A percentile compares a stretch with the other conserved stretches of the same genome.
Evolutionary conservation across 192 early-diverging fungal genomes (phyloP).

Genomic region (Coemansia sp.): DNA sequence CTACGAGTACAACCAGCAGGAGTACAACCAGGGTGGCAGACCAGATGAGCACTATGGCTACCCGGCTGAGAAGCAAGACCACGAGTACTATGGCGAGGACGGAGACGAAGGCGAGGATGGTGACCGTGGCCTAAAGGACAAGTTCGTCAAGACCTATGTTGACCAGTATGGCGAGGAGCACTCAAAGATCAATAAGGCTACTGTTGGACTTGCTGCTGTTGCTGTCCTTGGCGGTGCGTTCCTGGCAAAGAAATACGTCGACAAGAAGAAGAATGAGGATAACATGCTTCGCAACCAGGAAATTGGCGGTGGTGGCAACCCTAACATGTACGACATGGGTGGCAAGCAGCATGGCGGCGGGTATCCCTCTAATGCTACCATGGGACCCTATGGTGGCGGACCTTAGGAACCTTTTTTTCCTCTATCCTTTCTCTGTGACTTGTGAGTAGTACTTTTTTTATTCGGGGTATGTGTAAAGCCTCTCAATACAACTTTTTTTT

Average conservation of each 20-base stretch:
- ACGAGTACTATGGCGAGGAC: constrained; percentile 7
- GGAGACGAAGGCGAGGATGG: constrained; percentile 23
- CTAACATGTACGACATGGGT: constrained; percentile 13
- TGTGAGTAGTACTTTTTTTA: not conserved
- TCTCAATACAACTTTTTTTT: not conserved
- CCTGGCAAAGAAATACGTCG: constrained; percentile 23
- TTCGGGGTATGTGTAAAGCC: not conserved
- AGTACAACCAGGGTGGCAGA: constrained; percentile 5
- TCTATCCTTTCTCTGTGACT: constrained; percentile 5
- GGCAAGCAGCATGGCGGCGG: constrained; percentile 20
- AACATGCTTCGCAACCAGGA: constrained; percentile 7
- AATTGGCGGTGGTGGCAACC: constrained; percentile 9
- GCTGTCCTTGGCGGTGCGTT: constrained; percentile 16
- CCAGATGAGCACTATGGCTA: constrained; percentile 13
- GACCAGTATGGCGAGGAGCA: constrained; percentile 32
- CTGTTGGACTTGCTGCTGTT: constrained; percentile 21
- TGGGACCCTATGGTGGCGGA: constrained; percentile 11
- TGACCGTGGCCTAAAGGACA: constrained; percentile 43
- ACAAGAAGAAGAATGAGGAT: constrained; percentile 28
- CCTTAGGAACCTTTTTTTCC: not conserved
- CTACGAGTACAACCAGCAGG: constrained; percentile 19
- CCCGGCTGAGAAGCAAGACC: not conserved
- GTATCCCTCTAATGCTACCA: constrained; percentile 5
- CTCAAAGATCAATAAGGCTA: constrained; percentile 18
- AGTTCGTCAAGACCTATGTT: constrained; percentile 31